Evolutionary conservation across 2,329 filamentous ascomycete genomes (phyloP).

Genomic region (Diplodia intermedia): DNA sequence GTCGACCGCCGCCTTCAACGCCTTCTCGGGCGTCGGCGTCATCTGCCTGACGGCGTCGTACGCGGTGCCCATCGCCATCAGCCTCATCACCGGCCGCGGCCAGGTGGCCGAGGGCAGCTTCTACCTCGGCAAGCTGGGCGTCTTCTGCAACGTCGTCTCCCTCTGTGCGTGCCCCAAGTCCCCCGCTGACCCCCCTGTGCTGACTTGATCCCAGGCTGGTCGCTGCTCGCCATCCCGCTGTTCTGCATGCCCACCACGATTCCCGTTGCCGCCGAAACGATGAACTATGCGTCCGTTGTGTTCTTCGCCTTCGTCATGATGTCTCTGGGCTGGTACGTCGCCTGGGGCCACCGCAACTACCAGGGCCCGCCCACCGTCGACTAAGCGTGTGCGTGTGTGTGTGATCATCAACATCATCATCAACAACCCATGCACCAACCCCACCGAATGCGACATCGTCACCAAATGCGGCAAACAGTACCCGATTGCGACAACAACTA

Average conservation of each 20-base stretch:
- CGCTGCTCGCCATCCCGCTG: conserved; percentile 70
- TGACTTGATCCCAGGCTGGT: conserved; percentile 59
- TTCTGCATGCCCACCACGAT: conserved; percentile 75
- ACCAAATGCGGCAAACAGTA: neutral
- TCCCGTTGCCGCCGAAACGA: conserved; percentile 64
- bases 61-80: conserved; percentile 70
- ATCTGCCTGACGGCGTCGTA: conserved; percentile 74
- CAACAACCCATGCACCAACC: neutral
- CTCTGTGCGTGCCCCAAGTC: conserved; percentile 45
- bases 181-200: neutral
- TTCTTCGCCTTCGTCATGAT: conserved; percentile 70
- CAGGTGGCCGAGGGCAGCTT: conserved; percentile 65
- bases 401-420: neutral
- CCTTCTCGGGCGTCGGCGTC: conserved; percentile 73
- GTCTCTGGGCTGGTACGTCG: conserved; percentile 70
- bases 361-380: conserved; percentile 56
- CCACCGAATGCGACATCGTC: conserved; percentile 1
- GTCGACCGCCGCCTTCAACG: conserved; percentile 72
- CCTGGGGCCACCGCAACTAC: conserved; percentile 74
- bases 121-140: conserved; percentile 67
- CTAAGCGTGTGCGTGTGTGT: neutral
- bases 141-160: conserved; percentile 68
- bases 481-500: neutral
- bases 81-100: conserved; percentile 65
- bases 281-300: conserved; percentile 80